phyloP scores from a whole-genome alignment of 345 rosid species.

The Salix udensis region DNA sequence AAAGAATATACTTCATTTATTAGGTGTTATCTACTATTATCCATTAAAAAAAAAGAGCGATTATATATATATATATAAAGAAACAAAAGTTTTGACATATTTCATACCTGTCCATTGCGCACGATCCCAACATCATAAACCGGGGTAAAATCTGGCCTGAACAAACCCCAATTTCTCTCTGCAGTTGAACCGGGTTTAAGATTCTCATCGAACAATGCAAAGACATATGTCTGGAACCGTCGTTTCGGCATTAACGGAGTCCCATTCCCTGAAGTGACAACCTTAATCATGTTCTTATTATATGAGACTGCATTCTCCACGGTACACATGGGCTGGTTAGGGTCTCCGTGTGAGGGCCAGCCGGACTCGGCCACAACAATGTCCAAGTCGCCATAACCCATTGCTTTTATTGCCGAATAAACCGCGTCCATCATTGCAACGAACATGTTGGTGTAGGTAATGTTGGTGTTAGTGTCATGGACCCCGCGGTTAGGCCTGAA shows the following conservation, averaged over 20 bases:
- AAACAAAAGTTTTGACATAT: neutral
- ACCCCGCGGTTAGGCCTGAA: slow-evolving; percentile 50
- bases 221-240: slow-evolving; percentile 62
- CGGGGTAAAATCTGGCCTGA: slow-evolving; percentile 62
- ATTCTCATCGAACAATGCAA: slow-evolving; percentile 78
- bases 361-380: slow-evolving; percentile 76
- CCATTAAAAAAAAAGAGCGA: neutral
- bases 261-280: slow-evolving; percentile 42
- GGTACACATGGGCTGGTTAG: slow-evolving; percentile 39
- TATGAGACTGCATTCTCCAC: slow-evolving; percentile 52
- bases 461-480: slow-evolving; percentile 43
- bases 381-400: slow-evolving; percentile 59
- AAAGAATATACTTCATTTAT: neutral
- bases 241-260: slow-evolving; percentile 83
- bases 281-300: slow-evolving; percentile 48
- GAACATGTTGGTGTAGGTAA: slow-evolving; percentile 60
- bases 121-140: slow-evolving; percentile 60
- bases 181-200: slow-evolving; percentile 57
- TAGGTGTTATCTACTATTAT: neutral
- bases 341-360: slow-evolving; percentile 74
- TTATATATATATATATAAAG: too few relatives aligned
- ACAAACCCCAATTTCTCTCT: slow-evolving; percentile 77
- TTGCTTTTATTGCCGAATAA: slow-evolving; percentile 57
- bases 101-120: slow-evolving; percentile 32
- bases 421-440: slow-evolving; percentile 63